phyloP scores from a whole-genome alignment of 495 filamentous ascomycete species.

The Xylaria venustula region DNA sequence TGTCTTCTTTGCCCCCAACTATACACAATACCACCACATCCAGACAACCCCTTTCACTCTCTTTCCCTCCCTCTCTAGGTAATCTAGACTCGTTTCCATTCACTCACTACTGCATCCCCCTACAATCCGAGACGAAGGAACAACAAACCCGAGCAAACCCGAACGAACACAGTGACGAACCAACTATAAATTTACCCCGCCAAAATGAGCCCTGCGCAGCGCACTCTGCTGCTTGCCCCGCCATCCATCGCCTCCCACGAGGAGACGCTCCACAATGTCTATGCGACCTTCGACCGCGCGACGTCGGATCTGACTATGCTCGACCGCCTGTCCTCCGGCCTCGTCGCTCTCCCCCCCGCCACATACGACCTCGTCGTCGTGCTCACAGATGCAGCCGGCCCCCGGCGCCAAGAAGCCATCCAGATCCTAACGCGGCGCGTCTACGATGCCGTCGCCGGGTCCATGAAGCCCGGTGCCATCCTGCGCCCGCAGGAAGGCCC shows the following conservation, averaged over 20 bases:
- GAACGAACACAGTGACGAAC: too few relatives aligned
- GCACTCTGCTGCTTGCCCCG: conserved; percentile 56
- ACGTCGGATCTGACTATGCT: conserved; percentile 96
- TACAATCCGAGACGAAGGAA: not conserved
- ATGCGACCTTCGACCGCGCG: conserved; percentile 62
- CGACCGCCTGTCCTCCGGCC: conserved; percentile 81
- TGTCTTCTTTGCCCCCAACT: not conserved
- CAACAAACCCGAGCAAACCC: not conserved
- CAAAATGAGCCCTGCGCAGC: conserved; percentile 20
- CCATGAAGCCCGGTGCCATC: conserved; percentile 69
- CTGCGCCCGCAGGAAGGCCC: conserved; percentile 66
- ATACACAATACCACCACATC: not conserved
- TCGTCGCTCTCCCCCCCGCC: conserved; percentile 70
- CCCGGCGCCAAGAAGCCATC: conserved; percentile 50
- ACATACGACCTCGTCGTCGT: conserved; percentile 86
- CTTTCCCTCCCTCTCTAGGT: not conserved
- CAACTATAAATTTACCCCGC: conserved; percentile 3
- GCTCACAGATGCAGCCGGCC: conserved; percentile 60
- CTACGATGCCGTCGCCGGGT: conserved; percentile 62
- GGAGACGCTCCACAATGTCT: conserved; percentile 42
- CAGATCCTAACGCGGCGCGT: conserved; percentile 65
- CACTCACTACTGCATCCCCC: not conserved
- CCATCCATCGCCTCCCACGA: conserved; percentile 52
- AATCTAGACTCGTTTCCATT: not conserved
- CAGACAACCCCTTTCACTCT: not conserved